Evolutionary conservation across 2,329 filamentous ascomycete species (phyloP).

Genomic region (Beauveria bassiana): DNA sequence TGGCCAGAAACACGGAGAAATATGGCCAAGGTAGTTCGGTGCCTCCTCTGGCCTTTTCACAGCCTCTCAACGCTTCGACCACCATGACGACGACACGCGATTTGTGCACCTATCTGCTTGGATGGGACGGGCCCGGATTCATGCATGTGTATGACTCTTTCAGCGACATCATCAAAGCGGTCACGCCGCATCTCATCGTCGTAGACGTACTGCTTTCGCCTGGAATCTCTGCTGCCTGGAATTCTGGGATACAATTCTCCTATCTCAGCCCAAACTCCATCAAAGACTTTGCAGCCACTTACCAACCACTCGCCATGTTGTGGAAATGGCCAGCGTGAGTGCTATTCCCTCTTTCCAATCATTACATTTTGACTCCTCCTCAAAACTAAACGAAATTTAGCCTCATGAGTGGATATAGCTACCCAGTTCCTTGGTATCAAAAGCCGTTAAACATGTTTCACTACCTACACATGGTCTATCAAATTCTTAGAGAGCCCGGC

Average conservation of each 20-base stretch:
- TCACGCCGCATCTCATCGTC: constrained; percentile 33
- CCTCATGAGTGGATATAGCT: constrained; percentile 35
- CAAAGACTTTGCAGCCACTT: constrained; percentile 30
- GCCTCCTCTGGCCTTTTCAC: constrained; percentile 10
- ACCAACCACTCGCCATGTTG: constrained; percentile 29
- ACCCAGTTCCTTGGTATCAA: constrained; percentile 36
- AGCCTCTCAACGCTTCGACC: constrained; percentile 13
- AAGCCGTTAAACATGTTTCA: constrained; percentile 35
- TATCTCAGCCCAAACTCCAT: constrained; percentile 37
- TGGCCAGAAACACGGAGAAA: not conserved
- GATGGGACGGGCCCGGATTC: constrained; percentile 27
- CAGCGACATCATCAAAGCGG: constrained; percentile 27
- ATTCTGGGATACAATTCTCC: constrained; percentile 24
- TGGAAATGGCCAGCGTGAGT: constrained; percentile 31
- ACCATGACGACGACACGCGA: constrained; percentile 25
- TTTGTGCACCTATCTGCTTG: constrained; percentile 19
- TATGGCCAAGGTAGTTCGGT: not conserved
- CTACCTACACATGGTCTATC: constrained; percentile 21
- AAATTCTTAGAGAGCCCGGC: constrained; percentile 13
- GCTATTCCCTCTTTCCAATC: not conserved
- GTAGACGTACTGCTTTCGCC: constrained; percentile 37
- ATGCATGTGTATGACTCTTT: constrained; percentile 30
- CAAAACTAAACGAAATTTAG: constrained; percentile 18
- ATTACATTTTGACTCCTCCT: not conserved
- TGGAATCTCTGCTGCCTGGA: constrained; percentile 34